These are phyloP conservation scores for Comarum palustre DNA, from an alignment of 306 rosid genomes.

Conservation along the genomic window DNA sequence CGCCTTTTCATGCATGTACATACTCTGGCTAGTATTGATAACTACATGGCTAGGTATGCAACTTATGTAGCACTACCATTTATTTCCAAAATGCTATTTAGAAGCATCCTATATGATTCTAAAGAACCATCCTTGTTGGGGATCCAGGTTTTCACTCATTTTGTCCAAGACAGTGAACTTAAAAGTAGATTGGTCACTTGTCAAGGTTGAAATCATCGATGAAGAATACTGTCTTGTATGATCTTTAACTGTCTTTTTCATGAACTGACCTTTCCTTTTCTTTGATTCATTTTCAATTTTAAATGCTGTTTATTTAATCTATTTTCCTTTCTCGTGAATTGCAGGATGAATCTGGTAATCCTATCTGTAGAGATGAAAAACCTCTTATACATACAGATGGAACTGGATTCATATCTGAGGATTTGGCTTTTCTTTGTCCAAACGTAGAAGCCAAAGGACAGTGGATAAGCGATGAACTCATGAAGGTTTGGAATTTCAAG, in stretches of 20 bases:
- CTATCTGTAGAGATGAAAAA: slow-evolving; percentile 38
- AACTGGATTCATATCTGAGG: slow-evolving; percentile 82
- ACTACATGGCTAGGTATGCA: slow-evolving; percentile 73
- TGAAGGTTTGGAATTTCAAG: slow-evolving; percentile 35
- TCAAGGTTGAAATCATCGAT: slow-evolving; percentile 36
- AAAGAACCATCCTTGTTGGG: slow-evolving; percentile 17
- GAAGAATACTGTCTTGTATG: slow-evolving; percentile 58
- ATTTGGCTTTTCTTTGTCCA: slow-evolving; percentile 61
- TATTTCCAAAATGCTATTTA: slow-evolving; percentile 10
- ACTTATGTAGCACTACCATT: background rate
- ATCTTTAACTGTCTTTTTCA: background rate
- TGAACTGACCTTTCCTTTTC: background rate
- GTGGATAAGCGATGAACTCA: slow-evolving; percentile 3
- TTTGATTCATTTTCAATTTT: background rate
- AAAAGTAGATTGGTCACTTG: slow-evolving; percentile 45
- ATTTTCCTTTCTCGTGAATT: slow-evolving; percentile 1
- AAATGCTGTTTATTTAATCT: background rate
- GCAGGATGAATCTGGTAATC: slow-evolving; percentile 50
- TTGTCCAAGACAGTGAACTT: slow-evolving; percentile 64
- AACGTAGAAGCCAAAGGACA: slow-evolving; percentile 40
- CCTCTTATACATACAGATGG: slow-evolving; percentile 69
- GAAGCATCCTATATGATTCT: slow-evolving; percentile 7
- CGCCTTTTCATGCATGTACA: slow-evolving; percentile 70
- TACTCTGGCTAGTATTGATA: slow-evolving; percentile 43
- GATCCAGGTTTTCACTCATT: slow-evolving; percentile 70